Conservation (phyloP, 75 land plant genomes). For the Adiantum capillusveneris region DNA sequence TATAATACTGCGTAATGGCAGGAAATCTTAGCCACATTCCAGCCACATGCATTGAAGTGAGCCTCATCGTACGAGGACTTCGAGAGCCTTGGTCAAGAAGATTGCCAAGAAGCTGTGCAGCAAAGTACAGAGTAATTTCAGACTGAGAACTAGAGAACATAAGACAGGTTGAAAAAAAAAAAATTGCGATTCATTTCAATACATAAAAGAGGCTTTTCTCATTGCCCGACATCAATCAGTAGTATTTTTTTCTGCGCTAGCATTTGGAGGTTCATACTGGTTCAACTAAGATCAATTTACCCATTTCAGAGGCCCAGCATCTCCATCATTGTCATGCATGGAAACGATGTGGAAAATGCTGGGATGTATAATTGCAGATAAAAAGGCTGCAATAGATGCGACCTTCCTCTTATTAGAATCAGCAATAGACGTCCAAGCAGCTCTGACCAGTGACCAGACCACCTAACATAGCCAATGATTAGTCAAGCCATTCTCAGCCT, state of each 20-base stretch:
- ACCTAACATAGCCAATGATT: conserved; percentile 29
- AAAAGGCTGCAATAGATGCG: conserved; percentile 88
- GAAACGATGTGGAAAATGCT: conserved; percentile 40
- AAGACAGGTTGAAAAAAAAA: too few species aligned
- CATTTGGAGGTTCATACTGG: too few species aligned
- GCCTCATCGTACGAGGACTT: conserved; percentile 94
- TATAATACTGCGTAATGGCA: conserved; percentile 49
- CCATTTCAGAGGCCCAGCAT: conserved; percentile 92
- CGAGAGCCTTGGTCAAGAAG: conserved; percentile 70
- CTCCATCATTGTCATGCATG: conserved; percentile 50
- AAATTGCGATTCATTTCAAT: too few species aligned
- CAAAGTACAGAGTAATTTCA: too few species aligned
- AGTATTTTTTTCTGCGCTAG: too few species aligned
- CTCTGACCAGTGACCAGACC: conserved; percentile 68
- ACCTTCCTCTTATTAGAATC: conserved; percentile 80
- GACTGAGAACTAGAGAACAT: too few species aligned
- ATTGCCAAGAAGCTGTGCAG: conserved; percentile 54
- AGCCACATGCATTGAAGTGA: conserved; percentile 80
- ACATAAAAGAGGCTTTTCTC: too few species aligned
- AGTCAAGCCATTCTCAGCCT: neutral
- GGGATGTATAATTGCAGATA: conserved; percentile 75
- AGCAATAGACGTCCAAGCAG: conserved; percentile 76
- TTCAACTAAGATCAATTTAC: conserved; percentile 27
- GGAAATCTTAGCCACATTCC: conserved; percentile 86
- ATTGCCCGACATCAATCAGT: too few species aligned